Conservation (phyloP, 2,329 filamentous ascomycete genomes). For the Aspergillus texensis region DNA sequence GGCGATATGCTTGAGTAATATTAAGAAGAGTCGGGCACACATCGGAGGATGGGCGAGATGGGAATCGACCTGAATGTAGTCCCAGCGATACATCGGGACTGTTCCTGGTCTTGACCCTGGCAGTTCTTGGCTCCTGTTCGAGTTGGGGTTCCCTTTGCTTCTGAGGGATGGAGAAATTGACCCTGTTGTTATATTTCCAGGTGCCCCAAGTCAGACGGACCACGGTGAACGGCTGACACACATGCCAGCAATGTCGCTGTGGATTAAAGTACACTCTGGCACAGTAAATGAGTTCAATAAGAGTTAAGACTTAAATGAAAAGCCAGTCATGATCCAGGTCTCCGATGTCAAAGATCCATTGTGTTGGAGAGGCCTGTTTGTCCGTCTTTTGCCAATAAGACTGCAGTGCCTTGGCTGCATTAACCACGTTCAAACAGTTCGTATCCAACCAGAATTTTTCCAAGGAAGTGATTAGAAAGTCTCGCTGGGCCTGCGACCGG, state of each 20-base stretch:
- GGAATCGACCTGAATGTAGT: too few relatives aligned
- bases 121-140: too few relatives aligned
- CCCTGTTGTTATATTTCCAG: too few relatives aligned
- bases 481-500: slow-evolving; percentile 22
- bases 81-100: too few relatives aligned
- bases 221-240: neutral
- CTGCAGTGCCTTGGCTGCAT: slow-evolving; percentile 32
- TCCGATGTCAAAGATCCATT: slow-evolving; percentile 37
- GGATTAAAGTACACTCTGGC: neutral
- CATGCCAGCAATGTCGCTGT: neutral
- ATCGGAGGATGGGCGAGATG: too few relatives aligned
- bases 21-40: too few relatives aligned
- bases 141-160: too few relatives aligned
- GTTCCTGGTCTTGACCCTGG: too few relatives aligned
- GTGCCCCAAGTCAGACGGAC: neutral
- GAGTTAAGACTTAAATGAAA: slow-evolving; percentile 23
- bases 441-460: slow-evolving; percentile 35
- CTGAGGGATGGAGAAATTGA: too few relatives aligned
- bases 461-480: slow-evolving; percentile 27
- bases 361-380: slow-evolving; percentile 9
- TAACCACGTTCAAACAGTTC: slow-evolving; percentile 36
- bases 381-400: slow-evolving; percentile 28
- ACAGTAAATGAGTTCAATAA: neutral
- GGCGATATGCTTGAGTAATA: too few relatives aligned
- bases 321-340: slow-evolving; percentile 33